These are phyloP conservation scores for Moringa oleifera DNA, from an alignment of 345 rosid species.

Conservation along the genomic window DNA sequence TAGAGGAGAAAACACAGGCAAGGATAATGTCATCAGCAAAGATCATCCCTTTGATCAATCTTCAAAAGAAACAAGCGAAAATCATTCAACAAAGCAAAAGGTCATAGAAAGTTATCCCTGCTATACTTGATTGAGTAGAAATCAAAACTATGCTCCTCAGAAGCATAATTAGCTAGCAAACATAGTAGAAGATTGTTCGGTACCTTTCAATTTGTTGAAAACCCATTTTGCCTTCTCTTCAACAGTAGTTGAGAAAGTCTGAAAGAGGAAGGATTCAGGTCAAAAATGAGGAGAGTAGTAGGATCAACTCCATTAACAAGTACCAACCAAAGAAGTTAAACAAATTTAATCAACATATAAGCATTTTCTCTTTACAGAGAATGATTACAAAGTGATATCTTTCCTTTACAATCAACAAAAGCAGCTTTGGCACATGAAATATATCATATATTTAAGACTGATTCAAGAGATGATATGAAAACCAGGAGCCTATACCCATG, in stretches of 20 bases:
- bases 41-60: not conserved
- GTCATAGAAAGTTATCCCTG: too few species aligned
- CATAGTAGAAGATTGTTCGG: not conserved
- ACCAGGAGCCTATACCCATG: too few species aligned
- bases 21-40: not conserved
- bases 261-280: constrained; percentile 19
- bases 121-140: not conserved
- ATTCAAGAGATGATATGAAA: constrained; percentile 8
- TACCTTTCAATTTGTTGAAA: constrained; percentile 96
- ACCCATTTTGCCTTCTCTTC: constrained; percentile 99
- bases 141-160: not conserved
- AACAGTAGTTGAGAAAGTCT: constrained; percentile 82
- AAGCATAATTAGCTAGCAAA: not conserved
- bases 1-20: not conserved
- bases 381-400: too few species aligned
- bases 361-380: too few species aligned
- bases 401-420: too few species aligned
- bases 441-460: not conserved
- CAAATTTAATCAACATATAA: too few species aligned
- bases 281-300: not conserved
- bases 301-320: not conserved
- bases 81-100: too few species aligned
- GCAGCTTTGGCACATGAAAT: not conserved
- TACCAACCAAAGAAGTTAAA: not conserved
- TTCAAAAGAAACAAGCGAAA: not conserved